These are phyloP conservation scores for Euphrasia arctica DNA, from an alignment of 305 asterid species.

Conservation along the genomic window DNA sequence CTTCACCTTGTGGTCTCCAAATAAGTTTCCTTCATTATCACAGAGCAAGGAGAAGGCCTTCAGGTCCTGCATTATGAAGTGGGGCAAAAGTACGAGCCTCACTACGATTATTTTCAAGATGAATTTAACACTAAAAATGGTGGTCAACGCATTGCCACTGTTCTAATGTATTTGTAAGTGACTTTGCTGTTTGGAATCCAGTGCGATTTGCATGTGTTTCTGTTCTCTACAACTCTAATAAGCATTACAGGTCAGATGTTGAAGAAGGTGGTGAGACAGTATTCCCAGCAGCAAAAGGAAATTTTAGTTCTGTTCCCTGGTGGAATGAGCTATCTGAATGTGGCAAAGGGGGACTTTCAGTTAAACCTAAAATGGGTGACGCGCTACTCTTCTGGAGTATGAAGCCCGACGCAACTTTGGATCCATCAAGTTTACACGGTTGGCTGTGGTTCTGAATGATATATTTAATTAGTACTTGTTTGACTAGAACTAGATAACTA, in stretches of 20 bases:
- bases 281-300: constrained; percentile 91
- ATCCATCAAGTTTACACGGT: constrained; percentile 96
- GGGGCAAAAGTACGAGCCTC: constrained; percentile 95
- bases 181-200: constrained; percentile 23
- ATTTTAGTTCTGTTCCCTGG: constrained; percentile 73
- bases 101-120: constrained; percentile 86
- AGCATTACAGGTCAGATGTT: constrained; percentile 77
- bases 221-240: constrained; percentile 21
- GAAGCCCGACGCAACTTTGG: constrained; percentile 86
- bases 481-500: background rate
- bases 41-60: constrained; percentile 97
- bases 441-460: constrained; percentile 35
- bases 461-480: background rate
- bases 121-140: constrained; percentile 86
- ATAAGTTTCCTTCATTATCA: constrained; percentile 23
- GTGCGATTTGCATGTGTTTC: constrained; percentile 3
- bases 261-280: constrained; percentile 99
- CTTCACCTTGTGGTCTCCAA: constrained; percentile 20
- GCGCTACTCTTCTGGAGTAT: constrained; percentile 99
- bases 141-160: constrained; percentile 92
- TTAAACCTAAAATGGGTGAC: constrained; percentile 92
- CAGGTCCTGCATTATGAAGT: constrained; percentile 93
- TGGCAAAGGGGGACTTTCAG: constrained; percentile 84
- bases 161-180: constrained; percentile 94
- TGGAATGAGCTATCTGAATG: constrained; percentile 97